Evolutionary conservation across 2,329 filamentous ascomycete genomes (phyloP).

Genomic region (Ascochyta clinopodiicola): DNA sequence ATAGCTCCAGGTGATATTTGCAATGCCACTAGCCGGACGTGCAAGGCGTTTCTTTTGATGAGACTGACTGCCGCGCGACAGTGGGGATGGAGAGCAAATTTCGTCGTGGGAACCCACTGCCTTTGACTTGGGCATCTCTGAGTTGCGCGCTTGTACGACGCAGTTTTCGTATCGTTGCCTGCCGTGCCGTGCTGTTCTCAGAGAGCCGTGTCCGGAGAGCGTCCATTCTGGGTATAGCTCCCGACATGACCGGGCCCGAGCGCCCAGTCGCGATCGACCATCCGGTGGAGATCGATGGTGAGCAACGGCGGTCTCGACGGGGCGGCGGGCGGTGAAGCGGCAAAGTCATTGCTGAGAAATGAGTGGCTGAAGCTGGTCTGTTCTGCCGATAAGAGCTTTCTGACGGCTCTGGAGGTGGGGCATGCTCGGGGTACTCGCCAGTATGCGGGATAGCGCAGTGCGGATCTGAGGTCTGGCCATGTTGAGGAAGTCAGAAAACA

Average conservation of each 20-base stretch:
- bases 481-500: constrained; percentile 17
- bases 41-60: constrained; percentile 3
- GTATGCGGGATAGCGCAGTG: constrained; percentile 27
- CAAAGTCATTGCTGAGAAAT: constrained; percentile 4
- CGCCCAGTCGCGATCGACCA: constrained; percentile 31
- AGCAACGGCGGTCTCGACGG: constrained; percentile 15
- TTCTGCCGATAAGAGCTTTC: constrained; percentile 39
- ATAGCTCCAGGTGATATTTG: background rate
- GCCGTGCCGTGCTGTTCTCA: constrained; percentile 22
- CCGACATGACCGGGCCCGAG: constrained; percentile 17
- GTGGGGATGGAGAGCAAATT: constrained; percentile 15
- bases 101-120: constrained; percentile 14
- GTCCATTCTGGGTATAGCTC: constrained; percentile 25
- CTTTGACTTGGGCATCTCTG: constrained; percentile 11
- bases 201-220: constrained; percentile 21
- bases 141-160: constrained; percentile 26
- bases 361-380: constrained; percentile 25
- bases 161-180: constrained; percentile 18
- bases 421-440: constrained; percentile 22
- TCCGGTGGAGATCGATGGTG: constrained; percentile 33
- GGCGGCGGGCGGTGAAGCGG: constrained; percentile 31
- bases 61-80: constrained; percentile 10
- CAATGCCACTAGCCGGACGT: constrained; percentile 3
- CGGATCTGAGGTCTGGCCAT: constrained; percentile 30
- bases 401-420: constrained; percentile 34